phyloP scores from a whole-genome alignment of 148 eudicot genomes.

The Mesembryanthemum crystallinum region DNA sequence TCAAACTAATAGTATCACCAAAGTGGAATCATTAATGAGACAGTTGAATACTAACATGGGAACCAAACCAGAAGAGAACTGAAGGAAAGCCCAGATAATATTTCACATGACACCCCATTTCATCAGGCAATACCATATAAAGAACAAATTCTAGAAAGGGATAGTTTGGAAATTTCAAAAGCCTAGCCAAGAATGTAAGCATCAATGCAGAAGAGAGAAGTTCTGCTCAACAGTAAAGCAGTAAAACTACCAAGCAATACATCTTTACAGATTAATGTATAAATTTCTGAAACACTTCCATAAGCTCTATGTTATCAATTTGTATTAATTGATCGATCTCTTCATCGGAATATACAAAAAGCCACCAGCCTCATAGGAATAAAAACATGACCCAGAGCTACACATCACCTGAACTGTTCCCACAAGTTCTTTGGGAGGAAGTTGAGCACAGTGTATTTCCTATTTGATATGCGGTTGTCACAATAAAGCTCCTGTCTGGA shows the following conservation, averaged over 20 bases:
- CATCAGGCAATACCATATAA: background rate
- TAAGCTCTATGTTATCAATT: background rate
- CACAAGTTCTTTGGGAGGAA: conserved; percentile 91
- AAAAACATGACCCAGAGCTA: background rate
- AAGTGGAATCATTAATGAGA: background rate
- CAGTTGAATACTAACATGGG: background rate
- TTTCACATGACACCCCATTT: background rate
- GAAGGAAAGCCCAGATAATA: background rate
- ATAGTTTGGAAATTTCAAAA: background rate
- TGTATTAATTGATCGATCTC: background rate
- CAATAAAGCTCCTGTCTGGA: conserved; percentile 56
- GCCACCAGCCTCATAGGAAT: background rate
- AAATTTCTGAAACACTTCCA: background rate
- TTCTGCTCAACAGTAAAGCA: background rate
- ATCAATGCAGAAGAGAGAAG: too few species aligned
- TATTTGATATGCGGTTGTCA: conserved; percentile 83
- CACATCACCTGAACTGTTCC: conserved; percentile 93
- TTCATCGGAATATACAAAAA: conserved; percentile 2
- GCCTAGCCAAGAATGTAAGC: background rate
- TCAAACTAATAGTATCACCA: background rate
- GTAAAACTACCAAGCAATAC: background rate
- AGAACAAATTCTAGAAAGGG: background rate
- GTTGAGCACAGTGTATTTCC: conserved; percentile 77
- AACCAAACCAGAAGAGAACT: background rate
- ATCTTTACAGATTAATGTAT: background rate